Evolutionary conservation across 768 basidiomycete genomes (phyloP).

Genomic region (Stropharia rugosoannulata): DNA sequence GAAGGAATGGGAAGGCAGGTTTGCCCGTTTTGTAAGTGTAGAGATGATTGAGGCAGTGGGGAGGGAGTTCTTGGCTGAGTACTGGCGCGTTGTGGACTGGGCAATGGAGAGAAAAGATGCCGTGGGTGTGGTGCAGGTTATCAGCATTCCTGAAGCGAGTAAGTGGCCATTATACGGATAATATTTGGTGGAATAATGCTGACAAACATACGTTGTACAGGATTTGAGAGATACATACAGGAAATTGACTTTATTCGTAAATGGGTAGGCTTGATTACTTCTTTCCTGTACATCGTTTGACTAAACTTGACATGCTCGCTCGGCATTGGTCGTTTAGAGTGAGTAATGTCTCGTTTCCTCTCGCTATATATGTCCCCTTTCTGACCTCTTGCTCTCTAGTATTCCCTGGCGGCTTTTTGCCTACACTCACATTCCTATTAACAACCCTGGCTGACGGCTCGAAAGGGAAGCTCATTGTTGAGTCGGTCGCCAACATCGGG

Average conservation of each 20-base stretch:
- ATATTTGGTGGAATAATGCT: not conserved
- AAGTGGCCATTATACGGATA: conserved; percentile 23
- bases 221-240: conserved; percentile 52
- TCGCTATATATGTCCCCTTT: not conserved
- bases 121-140: conserved; percentile 71
- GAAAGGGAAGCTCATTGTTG: conserved; percentile 55
- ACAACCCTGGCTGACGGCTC: conserved; percentile 45
- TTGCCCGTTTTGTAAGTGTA: conserved; percentile 70
- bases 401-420: conserved; percentile 72
- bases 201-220: conserved; percentile 21
- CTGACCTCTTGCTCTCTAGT: conserved; percentile 31
- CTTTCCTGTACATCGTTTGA: not conserved
- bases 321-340: conserved; percentile 21
- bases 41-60: conserved; percentile 83
- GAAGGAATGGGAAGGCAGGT: conserved; percentile 57
- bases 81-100: conserved; percentile 66
- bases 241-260: conserved; percentile 78
- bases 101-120: conserved; percentile 58
- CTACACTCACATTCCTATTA: conserved; percentile 59
- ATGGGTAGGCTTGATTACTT: conserved; percentile 44
- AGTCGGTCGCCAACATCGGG: conserved; percentile 69
- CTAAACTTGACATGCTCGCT: not conserved
- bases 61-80: conserved; percentile 59
- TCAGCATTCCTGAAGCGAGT: conserved; percentile 75
- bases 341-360: conserved; percentile 5